Evolutionary conservation across 1,139 yeast genomes (phyloP).

Genomic region (Candida sanyaensis): DNA sequence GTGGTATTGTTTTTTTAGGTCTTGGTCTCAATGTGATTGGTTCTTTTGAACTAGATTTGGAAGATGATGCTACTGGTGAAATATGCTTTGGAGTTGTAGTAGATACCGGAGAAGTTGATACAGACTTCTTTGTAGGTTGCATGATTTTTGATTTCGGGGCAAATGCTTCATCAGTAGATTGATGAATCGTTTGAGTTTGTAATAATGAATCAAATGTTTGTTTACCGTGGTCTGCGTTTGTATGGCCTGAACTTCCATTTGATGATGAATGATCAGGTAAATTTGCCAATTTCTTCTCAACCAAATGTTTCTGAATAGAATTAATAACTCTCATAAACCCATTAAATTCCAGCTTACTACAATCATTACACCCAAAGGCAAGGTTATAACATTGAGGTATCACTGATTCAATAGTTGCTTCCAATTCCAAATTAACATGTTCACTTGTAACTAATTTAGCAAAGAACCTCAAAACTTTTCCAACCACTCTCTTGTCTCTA

Average conservation of each 20-base stretch:
- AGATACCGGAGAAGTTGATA: neutral
- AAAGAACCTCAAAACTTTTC: conserved; percentile 57
- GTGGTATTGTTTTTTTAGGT: conserved; percentile 3
- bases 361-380: conserved; percentile 45
- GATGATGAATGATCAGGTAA: conserved; percentile 21
- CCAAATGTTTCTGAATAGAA: conserved; percentile 30
- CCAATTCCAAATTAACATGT: conserved; percentile 39
- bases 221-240: conserved; percentile 3
- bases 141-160: conserved; percentile 15
- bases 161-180: conserved; percentile 11
- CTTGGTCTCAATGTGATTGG: conserved; percentile 5
- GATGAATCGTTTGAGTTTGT: conserved; percentile 32
- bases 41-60: neutral
- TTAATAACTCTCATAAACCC: conserved; percentile 28
- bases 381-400: conserved; percentile 40
- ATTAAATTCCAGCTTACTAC: conserved; percentile 38
- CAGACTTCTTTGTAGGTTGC: conserved; percentile 15
- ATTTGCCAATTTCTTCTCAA: conserved; percentile 29
- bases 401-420: conserved; percentile 36
- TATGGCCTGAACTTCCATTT: conserved; percentile 10
- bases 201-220: conserved; percentile 33
- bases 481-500: conserved; percentile 68
- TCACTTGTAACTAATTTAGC: conserved; percentile 40
- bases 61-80: neutral
- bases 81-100: neutral